These are phyloP conservation scores for Apiotrichum brassicae DNA, from an alignment of 1,284 basidiomycete species.

Conservation along the genomic window DNA sequence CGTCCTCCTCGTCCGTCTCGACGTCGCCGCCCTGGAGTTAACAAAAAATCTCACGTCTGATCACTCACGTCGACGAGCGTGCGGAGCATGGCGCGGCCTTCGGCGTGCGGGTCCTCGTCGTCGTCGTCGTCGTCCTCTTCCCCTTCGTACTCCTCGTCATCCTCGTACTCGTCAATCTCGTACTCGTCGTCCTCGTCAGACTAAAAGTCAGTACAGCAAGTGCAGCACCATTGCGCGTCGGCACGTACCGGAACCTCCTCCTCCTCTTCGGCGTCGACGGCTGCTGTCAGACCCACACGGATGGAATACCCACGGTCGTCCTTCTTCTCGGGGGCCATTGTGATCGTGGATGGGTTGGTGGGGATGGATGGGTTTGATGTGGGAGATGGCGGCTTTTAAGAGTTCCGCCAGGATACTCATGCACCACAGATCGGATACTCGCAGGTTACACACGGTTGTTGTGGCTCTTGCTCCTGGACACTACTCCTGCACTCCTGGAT, in stretches of 20 bases:
- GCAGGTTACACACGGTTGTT: too few relatives aligned
- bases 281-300: too few relatives aligned
- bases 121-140: constrained; percentile 13
- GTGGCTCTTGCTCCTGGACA: too few relatives aligned
- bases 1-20: constrained; percentile 7
- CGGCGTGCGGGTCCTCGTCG: constrained; percentile 17
- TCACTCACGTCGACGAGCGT: constrained; percentile 15
- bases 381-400: too few relatives aligned
- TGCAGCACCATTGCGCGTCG: not conserved
- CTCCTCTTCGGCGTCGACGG: constrained; percentile 2
- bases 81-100: constrained; percentile 14
- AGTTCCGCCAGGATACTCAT: too few relatives aligned
- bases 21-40: constrained; percentile 6
- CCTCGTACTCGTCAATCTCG: constrained; percentile 19
- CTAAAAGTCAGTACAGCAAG: too few relatives aligned
- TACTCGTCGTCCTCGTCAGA: constrained; percentile 11
- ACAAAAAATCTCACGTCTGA: not conserved
- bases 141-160: constrained; percentile 7
- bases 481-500: too few relatives aligned
- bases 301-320: constrained; percentile 13
- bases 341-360: not conserved
- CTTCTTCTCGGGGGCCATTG: constrained; percentile 7
- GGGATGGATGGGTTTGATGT: not conserved
- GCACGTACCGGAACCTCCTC: not conserved
- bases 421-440: too few relatives aligned